Evolutionary conservation across 1,139 yeast species (phyloP), one percentile per base, ranked within the genome.

Genomic region (Barnettozyma hawaiiensis): DNA sequence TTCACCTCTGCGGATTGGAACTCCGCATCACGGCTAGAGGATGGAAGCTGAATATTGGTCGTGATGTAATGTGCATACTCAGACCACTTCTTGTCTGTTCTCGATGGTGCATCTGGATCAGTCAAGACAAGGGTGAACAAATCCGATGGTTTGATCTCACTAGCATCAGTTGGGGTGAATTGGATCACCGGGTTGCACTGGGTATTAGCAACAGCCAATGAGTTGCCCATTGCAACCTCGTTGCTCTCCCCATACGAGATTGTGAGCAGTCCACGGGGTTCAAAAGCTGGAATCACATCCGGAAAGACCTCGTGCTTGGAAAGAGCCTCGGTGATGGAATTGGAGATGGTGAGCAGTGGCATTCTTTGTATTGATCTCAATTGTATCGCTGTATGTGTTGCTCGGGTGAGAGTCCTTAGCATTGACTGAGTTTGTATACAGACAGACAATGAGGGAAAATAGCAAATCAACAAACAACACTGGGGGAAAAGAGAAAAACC

Each of bases 101-200:
- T 74, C 4, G 90, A 76, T 15, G 97, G 97, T 8, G 96, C 97
- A 67, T 89, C 97, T 2, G 97, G 97, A 61, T 89, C 96, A 4
- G 96, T 89, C 53, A 89, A 55, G 3, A 85, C 85, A 51, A 89
- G 66, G 4, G 92, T 79, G 64, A 83, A 86, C 41, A 70, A 66
- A 51, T 80, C 86, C 6, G 45, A 42, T 28, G 53, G 69, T 38
- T 65, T 68, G 57, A 70, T 64, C 40, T 62, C 69, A 42, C 58
- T 65, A 42, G 64, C 67, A 51, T 60, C 64, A 62, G 51, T 63
- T 48, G 52, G 71, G 6, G 90, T 78, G 62, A 85, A 78, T 57
- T 83, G 84, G 46, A 87, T 70, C 28, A 64, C 59, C 28, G 96
- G 96, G 36, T 57, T 58, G 18, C 63, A 53, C 63, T 85, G 95